A percentile compares a stretch with the other conserved stretches of the same genome.
phyloP scores from a whole-genome alignment of 2,329 filamentous ascomycete genomes.

The Talaromyces rugulosus region DNA sequence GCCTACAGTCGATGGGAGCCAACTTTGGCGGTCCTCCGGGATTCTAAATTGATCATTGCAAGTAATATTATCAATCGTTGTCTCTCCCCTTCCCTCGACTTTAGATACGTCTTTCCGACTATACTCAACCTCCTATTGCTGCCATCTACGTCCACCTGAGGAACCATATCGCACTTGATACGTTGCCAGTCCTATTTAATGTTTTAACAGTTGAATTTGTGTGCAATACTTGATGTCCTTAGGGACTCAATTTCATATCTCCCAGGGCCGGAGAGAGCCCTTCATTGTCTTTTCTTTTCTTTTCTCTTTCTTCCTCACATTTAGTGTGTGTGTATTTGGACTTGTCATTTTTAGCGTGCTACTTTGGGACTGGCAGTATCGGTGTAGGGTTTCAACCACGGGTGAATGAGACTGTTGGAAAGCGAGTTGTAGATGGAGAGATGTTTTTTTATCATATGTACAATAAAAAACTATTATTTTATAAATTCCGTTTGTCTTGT shows the following conservation, averaged over 20 bases:
- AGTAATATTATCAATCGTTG: conserved; percentile 6
- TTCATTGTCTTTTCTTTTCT: background rate
- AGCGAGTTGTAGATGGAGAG: background rate
- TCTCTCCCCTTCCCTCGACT: conserved; percentile 1
- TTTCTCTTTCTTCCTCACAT: background rate
- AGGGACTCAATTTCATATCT: background rate
- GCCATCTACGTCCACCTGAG: background rate
- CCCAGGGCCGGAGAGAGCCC: background rate
- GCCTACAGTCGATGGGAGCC: conserved; percentile 59
- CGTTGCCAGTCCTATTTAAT: background rate
- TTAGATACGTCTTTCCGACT: conserved; percentile 3
- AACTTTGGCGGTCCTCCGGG: conserved; percentile 31
- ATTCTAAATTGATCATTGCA: conserved; percentile 22
- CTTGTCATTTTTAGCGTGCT: background rate
- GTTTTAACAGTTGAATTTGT: background rate
- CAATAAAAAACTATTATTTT: background rate
- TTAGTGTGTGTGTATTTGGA: background rate
- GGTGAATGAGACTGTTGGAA: background rate
- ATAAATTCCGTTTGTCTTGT: background rate
- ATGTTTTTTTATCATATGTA: background rate
- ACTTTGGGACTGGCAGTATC: background rate
- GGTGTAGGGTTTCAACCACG: background rate
- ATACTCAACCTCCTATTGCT: background rate
- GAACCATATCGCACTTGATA: background rate
- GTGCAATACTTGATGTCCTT: background rate